These are phyloP conservation scores for Botrytis elliptica DNA, from an alignment of 2,329 filamentous ascomycete species.

Conservation along the genomic window DNA sequence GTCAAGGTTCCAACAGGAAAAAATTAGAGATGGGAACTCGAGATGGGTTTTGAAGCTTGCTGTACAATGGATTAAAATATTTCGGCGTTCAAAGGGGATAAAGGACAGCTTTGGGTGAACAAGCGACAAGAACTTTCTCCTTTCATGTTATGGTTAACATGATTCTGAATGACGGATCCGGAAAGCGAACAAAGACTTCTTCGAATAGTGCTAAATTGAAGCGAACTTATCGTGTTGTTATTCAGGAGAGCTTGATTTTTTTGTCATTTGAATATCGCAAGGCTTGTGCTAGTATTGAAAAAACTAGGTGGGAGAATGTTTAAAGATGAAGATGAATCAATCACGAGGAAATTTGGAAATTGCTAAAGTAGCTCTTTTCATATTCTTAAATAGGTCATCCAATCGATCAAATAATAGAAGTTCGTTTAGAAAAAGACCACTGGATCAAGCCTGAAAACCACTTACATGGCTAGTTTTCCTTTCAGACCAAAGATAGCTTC, in stretches of 20 bases:
- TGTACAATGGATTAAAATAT: slow-evolving; percentile 8
- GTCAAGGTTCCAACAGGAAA: neutral
- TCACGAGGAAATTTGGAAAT: neutral
- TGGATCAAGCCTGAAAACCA: neutral
- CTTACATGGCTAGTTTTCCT: neutral
- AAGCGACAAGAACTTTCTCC: neutral
- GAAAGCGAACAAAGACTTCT: neutral
- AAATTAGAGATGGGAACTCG: too few relatives aligned
- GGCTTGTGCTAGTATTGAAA: too few relatives aligned
- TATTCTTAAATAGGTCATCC: neutral
- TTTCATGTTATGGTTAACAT: neutral
- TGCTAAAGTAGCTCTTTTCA: neutral
- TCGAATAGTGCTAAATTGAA: neutral
- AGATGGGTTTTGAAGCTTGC: neutral
- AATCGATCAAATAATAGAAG: neutral
- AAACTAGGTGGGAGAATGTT: too few relatives aligned
- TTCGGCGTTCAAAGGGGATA: slow-evolving; percentile 4
- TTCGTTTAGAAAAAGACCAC: neutral
- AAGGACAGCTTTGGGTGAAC: neutral
- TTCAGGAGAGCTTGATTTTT: neutral
- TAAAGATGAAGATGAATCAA: neutral
- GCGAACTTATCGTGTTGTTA: neutral
- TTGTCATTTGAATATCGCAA: neutral
- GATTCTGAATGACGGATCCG: slow-evolving; percentile 9
- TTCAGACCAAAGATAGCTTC: neutral